Evolutionary conservation across 441 rosid genomes (phyloP).

Genomic region (Adansonia grandidieri): DNA sequence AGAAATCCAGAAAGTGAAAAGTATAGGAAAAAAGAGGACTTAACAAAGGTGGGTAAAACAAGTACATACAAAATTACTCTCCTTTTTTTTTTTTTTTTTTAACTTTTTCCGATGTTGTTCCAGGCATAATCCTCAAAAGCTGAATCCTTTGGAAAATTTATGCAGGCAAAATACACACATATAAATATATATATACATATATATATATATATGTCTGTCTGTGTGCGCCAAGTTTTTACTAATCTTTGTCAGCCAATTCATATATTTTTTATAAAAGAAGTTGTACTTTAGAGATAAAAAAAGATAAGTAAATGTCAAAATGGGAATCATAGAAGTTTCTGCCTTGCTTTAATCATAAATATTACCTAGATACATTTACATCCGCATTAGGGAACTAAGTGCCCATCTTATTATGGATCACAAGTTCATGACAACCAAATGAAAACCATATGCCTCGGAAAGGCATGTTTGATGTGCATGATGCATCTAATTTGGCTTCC

Average conservation of each 20-base stretch:
- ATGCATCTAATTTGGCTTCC: background rate
- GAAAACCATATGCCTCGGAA: background rate
- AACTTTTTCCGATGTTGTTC: background rate
- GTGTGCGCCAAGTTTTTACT: background rate
- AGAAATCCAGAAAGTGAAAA: background rate
- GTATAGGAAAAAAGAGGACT: background rate
- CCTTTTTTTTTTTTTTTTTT: background rate
- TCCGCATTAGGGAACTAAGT: background rate
- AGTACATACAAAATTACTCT: background rate
- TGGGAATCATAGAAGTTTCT: background rate
- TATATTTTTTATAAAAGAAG: no score
- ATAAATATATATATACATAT: background rate
- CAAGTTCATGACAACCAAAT: no score
- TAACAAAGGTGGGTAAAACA: background rate
- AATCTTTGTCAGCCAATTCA: background rate
- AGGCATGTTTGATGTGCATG: background rate
- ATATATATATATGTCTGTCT: background rate
- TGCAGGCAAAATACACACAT: background rate
- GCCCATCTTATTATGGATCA: background rate
- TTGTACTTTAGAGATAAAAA: no score
- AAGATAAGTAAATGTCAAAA: no score
- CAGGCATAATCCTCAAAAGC: conserved; percentile 14
- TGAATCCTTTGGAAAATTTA: background rate
- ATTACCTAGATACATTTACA: background rate
- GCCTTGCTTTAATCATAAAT: background rate